Percentiles rank a stretch among this genome's conserved stretches.
Conservation (phyloP, 331 rosid genomes). For the Malus hybrid region DNA sequence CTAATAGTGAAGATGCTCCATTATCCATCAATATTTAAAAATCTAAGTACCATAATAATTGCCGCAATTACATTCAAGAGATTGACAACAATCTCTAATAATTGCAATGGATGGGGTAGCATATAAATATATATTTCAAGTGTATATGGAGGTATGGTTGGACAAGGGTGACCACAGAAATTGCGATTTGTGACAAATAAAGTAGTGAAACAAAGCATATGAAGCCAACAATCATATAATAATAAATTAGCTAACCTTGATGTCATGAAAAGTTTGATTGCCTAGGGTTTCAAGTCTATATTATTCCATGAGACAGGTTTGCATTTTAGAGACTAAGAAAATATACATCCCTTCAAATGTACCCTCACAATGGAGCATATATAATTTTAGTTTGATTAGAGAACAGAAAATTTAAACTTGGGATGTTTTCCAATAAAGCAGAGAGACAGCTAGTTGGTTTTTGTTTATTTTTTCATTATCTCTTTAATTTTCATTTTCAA, state of each 20-base stretch:
- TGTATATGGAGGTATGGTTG: not conserved
- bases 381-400: no score
- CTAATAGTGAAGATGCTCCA: not conserved
- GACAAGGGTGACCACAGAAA: not conserved
- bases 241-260: no score
- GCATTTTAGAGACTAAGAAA: no score
- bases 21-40: not conserved
- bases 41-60: not conserved
- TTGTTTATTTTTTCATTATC: no score
- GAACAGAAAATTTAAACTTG: no score
- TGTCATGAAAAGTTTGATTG: no score
- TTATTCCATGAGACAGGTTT: no score
- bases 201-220: not conserved
- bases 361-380: no score
- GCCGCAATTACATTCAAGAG: no score
- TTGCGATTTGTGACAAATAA: not conserved
- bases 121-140: not conserved
- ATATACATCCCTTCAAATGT: no score
- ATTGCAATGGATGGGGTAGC: constrained; percentile 1
- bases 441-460: not conserved
- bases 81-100: not conserved
- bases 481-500: not conserved
- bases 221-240: not conserved
- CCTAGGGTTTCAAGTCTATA: no score
- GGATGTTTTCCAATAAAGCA: not conserved